A percentile compares a stretch with the other conserved stretches of the same genome.
These are phyloP conservation scores for Mucor racemosus DNA, from an alignment of 371 early-diverging fungal genomes.

Conservation along the genomic window DNA sequence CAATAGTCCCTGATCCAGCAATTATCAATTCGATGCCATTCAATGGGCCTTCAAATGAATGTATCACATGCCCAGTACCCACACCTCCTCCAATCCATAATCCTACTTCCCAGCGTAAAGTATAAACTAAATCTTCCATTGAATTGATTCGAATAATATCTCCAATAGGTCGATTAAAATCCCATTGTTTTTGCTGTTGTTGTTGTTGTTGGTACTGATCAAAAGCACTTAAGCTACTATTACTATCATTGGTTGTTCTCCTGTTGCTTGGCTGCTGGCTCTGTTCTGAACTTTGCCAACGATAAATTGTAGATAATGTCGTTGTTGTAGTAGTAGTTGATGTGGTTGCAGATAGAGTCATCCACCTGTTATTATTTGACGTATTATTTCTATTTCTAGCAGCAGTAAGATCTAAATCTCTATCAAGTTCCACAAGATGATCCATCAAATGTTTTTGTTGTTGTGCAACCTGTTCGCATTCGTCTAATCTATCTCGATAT, in stretches of 20 bases:
- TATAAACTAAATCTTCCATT: conserved; percentile 7
- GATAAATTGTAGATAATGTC: conserved; percentile 10
- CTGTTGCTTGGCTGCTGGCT: background rate
- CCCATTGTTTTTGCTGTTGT: background rate
- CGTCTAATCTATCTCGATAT: conserved; percentile 22
- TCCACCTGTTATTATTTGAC: background rate
- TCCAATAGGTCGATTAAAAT: background rate
- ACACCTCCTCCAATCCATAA: conserved; percentile 31
- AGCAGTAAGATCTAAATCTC: conserved; percentile 1
- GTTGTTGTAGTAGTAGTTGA: conserved; percentile 8
- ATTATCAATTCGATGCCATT: conserved; percentile 27
- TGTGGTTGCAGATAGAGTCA: conserved; percentile 9
- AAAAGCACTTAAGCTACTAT: background rate
- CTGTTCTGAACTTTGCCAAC: conserved; percentile 21
- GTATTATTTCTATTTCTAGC: background rate
- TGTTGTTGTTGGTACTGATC: background rate
- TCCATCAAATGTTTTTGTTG: conserved; percentile 27
- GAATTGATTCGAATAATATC: background rate
- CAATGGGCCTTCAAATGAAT: conserved; percentile 26
- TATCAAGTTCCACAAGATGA: conserved; percentile 20
- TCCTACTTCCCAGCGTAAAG: conserved; percentile 22
- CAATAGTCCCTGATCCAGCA: conserved; percentile 26
- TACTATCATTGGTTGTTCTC: background rate
- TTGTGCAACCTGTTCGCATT: conserved; percentile 31
- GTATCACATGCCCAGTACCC: conserved; percentile 25